phyloP scores from a whole-genome alignment of 177 flowering plant genomes.

The Vitis hybrid region DNA sequence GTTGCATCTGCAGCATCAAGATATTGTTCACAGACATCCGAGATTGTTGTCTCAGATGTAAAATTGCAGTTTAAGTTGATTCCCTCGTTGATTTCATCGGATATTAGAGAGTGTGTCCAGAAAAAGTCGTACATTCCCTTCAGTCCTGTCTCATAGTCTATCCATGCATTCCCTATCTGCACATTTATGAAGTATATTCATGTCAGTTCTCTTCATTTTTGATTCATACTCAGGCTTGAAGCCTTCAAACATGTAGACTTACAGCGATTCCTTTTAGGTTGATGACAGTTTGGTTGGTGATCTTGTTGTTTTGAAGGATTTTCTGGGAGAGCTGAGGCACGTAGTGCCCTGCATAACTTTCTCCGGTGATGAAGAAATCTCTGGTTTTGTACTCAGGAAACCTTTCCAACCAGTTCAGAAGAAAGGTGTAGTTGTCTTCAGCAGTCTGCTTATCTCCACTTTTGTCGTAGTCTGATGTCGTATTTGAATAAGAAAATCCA shows the following conservation, averaged over 20 bases:
- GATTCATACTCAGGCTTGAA: too few species aligned
- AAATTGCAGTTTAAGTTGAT: constrained; percentile 29
- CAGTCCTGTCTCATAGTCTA: constrained; percentile 21
- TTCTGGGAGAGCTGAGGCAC: constrained; percentile 45
- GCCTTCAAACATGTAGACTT: constrained; percentile 2
- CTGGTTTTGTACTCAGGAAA: constrained; percentile 45
- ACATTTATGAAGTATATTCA: background rate
- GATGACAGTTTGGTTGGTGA: constrained; percentile 28
- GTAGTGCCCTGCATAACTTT: constrained; percentile 49
- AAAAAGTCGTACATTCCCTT: constrained; percentile 30
- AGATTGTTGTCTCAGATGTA: background rate
- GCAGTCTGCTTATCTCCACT: constrained; percentile 43
- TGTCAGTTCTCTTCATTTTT: background rate
- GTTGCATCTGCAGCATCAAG: background rate
- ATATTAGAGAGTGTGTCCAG: constrained; percentile 38
- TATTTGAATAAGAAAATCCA: constrained; percentile 49
- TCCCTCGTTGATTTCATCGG: constrained; percentile 32
- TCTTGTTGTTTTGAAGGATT: constrained; percentile 34
- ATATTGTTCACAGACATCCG: constrained; percentile 10
- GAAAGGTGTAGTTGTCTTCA: constrained; percentile 33
- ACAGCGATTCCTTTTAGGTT: constrained; percentile 43
- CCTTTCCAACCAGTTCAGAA: constrained; percentile 48
- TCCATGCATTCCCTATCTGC: constrained; percentile 49
- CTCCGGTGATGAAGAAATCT: constrained; percentile 46
- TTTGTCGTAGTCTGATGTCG: constrained; percentile 25